Evolutionary conservation across 2,329 filamentous ascomycete genomes (phyloP), one percentile per base, ranked within the genome.

Genomic region (Fusarium redolens): DNA sequence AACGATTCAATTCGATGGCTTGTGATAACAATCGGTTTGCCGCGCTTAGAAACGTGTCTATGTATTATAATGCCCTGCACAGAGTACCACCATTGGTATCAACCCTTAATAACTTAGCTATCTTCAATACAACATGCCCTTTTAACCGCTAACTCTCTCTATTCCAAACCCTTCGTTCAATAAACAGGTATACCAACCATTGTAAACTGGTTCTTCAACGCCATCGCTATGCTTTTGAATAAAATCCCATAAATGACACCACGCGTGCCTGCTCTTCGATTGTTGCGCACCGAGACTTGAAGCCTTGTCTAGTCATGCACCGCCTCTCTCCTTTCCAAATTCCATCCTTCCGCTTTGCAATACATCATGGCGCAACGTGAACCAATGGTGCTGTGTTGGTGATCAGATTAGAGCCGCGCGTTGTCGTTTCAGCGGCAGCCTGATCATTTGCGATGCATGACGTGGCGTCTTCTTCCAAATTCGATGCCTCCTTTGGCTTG

Each of bases 201-300:
- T 41, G n/a, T 35, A 43, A 30, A 31, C 33, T 64, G 38, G 31
- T 52, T 58, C 57, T 65, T 65, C 41, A 75, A 75, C 73, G 73
- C 73, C 73, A 44, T 75, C 73, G 73, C 73, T 75, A 74, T 75
- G 73, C 68, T 60, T 66, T 58, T 61, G 55, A 71, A 71, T 60
- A 63, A 28, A 57, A 57, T 47, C 30, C 43, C 47, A 43, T 37
- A 35, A 45, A 63, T 60, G 48, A 18, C 50, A 40, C 58, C 58
- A 41, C 20, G 30, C 31, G 17, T 60, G 31, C 22, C 35, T 33
- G 38, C 40, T 28, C 15, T 33, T 64, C 58, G 40, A 40, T 47
- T 68, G 40, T 28, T 40, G 31, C 41, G 28, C 41, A 17, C 33
- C 58, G 22, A 56, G 28, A 14, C 50, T 31, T 35, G 25, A 25